These are phyloP conservation scores for Ophiorrhiza pumila DNA, from an alignment of 257 asterid species.

Conservation along the genomic window DNA sequence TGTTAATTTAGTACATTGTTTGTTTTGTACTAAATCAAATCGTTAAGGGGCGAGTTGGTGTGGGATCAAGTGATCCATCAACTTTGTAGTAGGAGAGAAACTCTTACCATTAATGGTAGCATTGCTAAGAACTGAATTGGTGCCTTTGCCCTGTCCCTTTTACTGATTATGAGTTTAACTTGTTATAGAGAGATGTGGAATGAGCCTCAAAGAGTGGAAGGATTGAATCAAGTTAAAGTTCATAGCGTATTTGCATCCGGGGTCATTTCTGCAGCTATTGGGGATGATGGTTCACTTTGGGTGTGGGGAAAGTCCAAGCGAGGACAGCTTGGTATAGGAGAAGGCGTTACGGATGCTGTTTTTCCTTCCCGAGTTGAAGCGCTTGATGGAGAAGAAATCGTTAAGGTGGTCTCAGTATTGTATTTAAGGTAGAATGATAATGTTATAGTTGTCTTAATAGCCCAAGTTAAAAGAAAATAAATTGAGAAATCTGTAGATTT, in stretches of 20 bases:
- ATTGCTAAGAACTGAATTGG: background rate
- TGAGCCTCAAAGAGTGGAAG: constrained; percentile 68
- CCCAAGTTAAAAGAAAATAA: background rate
- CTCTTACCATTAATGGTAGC: background rate
- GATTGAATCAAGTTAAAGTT: constrained; percentile 55
- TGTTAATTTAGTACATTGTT: background rate
- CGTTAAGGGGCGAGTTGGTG: too few relatives aligned
- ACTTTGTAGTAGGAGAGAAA: background rate
- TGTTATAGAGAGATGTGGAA: constrained; percentile 64
- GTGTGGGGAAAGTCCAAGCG: constrained; percentile 98
- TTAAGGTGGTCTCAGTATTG: constrained; percentile 68
- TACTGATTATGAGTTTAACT: background rate
- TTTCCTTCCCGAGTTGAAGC: constrained; percentile 66
- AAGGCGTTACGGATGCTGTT: constrained; percentile 51
- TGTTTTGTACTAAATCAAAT: too few relatives aligned
- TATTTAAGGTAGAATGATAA: constrained; percentile 49
- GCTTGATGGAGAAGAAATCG: constrained; percentile 63
- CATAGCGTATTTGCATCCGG: constrained; percentile 78
- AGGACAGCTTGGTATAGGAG: constrained; percentile 85
- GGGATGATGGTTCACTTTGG: constrained; percentile 88
- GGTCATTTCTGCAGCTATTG: constrained; percentile 70
- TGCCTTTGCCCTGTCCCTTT: background rate
- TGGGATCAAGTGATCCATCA: too few relatives aligned
- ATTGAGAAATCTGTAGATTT: background rate
- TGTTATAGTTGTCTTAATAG: background rate